phyloP scores from a whole-genome alignment of 1,284 basidiomycete genomes.

The Ustilago crameri region DNA sequence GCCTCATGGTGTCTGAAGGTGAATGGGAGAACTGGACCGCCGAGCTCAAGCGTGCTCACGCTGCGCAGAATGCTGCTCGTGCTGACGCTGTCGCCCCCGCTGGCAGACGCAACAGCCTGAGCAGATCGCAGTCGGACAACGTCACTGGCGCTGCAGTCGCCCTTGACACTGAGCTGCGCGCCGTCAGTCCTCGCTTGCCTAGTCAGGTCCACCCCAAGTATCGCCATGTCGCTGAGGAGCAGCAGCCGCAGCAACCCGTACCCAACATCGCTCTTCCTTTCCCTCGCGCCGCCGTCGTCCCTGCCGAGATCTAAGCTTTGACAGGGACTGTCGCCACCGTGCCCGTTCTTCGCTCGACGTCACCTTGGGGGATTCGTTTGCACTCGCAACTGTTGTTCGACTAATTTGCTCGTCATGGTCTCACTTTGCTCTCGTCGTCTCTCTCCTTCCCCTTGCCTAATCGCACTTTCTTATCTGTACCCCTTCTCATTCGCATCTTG shows the following conservation, averaged over 20 bases:
- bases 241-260: conserved; percentile 5
- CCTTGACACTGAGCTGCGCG: conserved; percentile 43
- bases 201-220: conserved; percentile 44
- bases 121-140: conserved; percentile 48
- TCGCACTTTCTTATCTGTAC: conserved; percentile 6
- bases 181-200: conserved; percentile 32
- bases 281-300: conserved; percentile 22
- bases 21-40: conserved; percentile 62
- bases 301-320: conserved; percentile 20
- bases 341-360: conserved; percentile 1
- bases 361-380: conserved; percentile 9
- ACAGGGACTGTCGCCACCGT: neutral
- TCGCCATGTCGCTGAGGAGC: conserved; percentile 15
- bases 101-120: conserved; percentile 29
- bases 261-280: conserved; percentile 15
- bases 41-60: conserved; percentile 39
- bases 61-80: conserved; percentile 3
- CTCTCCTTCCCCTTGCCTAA: conserved; percentile 3
- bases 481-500: conserved; percentile 30
- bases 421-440: neutral
- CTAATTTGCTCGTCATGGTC: conserved; percentile 3
- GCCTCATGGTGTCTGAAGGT: conserved; percentile 65
- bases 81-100: conserved; percentile 3
- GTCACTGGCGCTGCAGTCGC: conserved; percentile 37
- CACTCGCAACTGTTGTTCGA: conserved; percentile 26